Base-by-base conservation (phyloP, 2,329 filamentous ascomycete genomes). In the Boeremia lycopersici region DNA sequence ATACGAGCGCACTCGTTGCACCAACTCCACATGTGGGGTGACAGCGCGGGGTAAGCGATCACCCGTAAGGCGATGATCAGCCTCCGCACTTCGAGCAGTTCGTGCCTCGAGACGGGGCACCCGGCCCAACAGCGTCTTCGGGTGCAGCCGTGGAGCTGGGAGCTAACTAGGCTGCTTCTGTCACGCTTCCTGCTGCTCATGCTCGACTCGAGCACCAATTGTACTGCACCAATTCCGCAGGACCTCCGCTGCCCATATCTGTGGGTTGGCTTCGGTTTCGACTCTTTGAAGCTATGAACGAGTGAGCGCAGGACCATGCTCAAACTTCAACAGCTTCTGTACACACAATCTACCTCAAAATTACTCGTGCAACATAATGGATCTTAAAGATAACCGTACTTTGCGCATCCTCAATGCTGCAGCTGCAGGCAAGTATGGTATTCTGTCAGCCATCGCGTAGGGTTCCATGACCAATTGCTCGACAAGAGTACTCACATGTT, bases 321-420 rank as follows among this genome's bases (percentile, higher is more conserved):
- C 15, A 15, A 38, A 28, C n/a, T 8, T n/a, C 29, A 23, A 33
- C 17, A 25, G 4, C 3, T 25, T 34, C 19, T 30, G 30, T 31
- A 2, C 36, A 43, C 17, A 28, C 25, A 13, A 23, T 17, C 28
- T 12, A 3, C 15, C 40, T 19, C 25, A 12, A 23, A 8, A 26
- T 13, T 13, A 10, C 13, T 13, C 8, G 1, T 3, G 4, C 46
- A 19, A 15, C 23, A 70, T 69, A 66, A 38, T 53, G 15, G 29
- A 35, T 28, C 42, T 49, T 6, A 49, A 60, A 34, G 45, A 59
- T 0, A 74, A 74, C 46, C 65, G 71, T 29, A 74, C 71, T 6
- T 19, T 74, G 11, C 64, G 65, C 15, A 86, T 87, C 62, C 79
- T 87, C 61, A 78, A 84, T 63, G 80, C 81, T 39, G 85, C 85